Evolutionary conservation across 2,329 filamentous ascomycete genomes (phyloP).

Genomic region (Trichoderma sp.): DNA sequence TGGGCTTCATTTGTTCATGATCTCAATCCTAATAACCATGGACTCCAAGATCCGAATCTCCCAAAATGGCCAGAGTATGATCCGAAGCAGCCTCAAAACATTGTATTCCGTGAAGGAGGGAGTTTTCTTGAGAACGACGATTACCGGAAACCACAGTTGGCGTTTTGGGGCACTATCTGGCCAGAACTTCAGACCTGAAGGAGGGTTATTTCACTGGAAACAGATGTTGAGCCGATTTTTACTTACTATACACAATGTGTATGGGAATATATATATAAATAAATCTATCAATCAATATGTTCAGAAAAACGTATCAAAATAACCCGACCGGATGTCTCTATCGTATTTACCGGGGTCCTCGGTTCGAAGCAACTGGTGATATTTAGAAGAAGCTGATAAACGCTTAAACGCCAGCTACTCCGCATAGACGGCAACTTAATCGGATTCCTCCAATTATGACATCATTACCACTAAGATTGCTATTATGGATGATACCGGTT

Average conservation of each 20-base stretch:
- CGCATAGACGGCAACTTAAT: neutral
- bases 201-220: neutral
- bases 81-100: neutral
- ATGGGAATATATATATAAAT: neutral
- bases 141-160: neutral
- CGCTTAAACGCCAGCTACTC: neutral
- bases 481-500: neutral
- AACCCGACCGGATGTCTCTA: neutral
- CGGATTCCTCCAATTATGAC: neutral
- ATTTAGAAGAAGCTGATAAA: neutral
- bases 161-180: neutral
- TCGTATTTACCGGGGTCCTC: neutral
- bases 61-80: slow-evolving; percentile 1
- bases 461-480: neutral
- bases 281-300: neutral
- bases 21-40: neutral
- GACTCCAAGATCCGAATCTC: neutral
- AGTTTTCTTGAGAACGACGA: neutral
- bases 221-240: neutral
- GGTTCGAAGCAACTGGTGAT: neutral
- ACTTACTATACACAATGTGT: neutral
- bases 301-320: neutral
- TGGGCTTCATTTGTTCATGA: slow-evolving; percentile 3
- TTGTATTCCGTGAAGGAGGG: neutral
- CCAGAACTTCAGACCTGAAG: neutral